Evolutionary conservation across 2,329 filamentous ascomycete genomes (phyloP).

Genomic region (Fusarium sp.): DNA sequence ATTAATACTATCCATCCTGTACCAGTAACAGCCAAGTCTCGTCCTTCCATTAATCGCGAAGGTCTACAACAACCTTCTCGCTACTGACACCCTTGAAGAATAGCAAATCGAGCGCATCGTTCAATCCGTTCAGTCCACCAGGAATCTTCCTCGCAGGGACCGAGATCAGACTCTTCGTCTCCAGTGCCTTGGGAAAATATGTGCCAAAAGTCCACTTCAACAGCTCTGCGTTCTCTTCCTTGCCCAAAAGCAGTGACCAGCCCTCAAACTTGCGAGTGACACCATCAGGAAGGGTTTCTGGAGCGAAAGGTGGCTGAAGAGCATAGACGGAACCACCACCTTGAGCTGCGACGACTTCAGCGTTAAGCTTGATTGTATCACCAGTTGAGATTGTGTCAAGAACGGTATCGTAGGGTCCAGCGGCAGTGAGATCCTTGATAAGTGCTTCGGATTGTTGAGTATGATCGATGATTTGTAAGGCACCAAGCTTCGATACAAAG

Average conservation of each 20-base stretch:
- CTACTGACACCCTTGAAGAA: slow-evolving; percentile 31
- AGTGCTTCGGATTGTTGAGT: slow-evolving; percentile 1
- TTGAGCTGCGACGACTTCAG: slow-evolving; percentile 21
- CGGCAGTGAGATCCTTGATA: slow-evolving; percentile 2
- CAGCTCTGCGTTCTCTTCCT: slow-evolving; percentile 26
- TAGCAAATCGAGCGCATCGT: slow-evolving; percentile 23
- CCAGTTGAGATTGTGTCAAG: slow-evolving; percentile 30
- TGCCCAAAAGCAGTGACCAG: slow-evolving; percentile 33
- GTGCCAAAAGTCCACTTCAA: slow-evolving; percentile 31
- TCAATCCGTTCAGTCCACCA: slow-evolving; percentile 26
- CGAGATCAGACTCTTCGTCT: slow-evolving; percentile 10
- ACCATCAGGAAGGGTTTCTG: slow-evolving; percentile 23
- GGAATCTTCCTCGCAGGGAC: slow-evolving; percentile 26
- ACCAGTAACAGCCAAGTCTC: too few species aligned
- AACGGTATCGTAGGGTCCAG: slow-evolving; percentile 28
- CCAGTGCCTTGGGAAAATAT: slow-evolving; percentile 29
- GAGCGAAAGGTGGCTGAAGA: slow-evolving; percentile 29
- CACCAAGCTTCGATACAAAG: slow-evolving; percentile 29
- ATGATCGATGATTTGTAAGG: slow-evolving; percentile 17
- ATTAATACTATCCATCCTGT: accelerated
- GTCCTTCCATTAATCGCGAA: background rate
- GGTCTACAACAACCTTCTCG: slow-evolving; percentile 36
- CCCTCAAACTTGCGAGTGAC: slow-evolving; percentile 33
- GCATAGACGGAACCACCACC: slow-evolving; percentile 29
- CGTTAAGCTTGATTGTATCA: slow-evolving; percentile 30